Base-by-base conservation (phyloP, 108 stramenopile species). In the Fragilaria radians region DNA sequence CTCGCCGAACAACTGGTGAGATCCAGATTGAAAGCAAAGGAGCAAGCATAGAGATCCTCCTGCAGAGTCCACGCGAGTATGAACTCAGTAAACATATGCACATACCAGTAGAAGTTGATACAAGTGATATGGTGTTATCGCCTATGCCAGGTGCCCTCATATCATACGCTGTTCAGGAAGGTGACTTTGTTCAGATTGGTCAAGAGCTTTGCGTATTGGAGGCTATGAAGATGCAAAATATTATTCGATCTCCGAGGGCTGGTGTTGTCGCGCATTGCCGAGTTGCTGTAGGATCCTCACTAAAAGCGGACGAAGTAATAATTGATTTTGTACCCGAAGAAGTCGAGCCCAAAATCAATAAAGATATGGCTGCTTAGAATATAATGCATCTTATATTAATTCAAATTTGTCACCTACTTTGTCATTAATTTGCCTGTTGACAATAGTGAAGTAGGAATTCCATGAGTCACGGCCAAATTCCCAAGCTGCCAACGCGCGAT, bases 141-240 rank as follows among this genome's bases (percentile, higher is more conserved):
- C 98, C 98, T 31, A 99, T 99, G 98, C 98, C 98, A 34, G 98
- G 98, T 32, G 85, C 86, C 27, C 65, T 96, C 51, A 80, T 94
- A 17, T 76, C 70, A 31, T 81, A 70, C 52, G 74, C 80, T 33
- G 83, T 88, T 4, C 24, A 74, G 57, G 87, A 79, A 28, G 97
- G 95, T n/a, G 92, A 96, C 49, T 30, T 62, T 19, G 95, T 99
- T 24, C 91, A 95, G 74, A 73, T 68, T 19, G 96, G 95, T 5
- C 95, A 99, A 72, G 89, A 88, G 42, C 75, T 99, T 5, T 94
- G 94, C 58, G 77, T 97, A 26, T 84, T 97, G 2, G 96, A 97
- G 75, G 98, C 98, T 4, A 99, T 99, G 98, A 99, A 99, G 77
- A 99, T 99, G 98, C 96, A 96, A 83, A 98, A 97, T 66, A 75